phyloP scores from a whole-genome alignment of 208 protist genomes.

The Angomonas ambiguus region DNA sequence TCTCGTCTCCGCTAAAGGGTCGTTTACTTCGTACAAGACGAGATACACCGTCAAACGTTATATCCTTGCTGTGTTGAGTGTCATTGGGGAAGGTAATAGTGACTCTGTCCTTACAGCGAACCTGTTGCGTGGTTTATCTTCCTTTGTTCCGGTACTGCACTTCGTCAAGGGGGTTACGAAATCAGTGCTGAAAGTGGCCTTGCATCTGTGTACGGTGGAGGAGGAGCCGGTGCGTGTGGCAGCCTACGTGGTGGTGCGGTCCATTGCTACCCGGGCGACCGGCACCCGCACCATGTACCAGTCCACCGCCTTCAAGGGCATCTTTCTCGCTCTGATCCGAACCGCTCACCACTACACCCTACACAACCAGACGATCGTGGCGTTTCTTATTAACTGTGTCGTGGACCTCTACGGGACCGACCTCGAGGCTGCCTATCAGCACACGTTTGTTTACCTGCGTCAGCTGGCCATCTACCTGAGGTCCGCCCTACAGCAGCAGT shows the following conservation, averaged over 20 bases:
- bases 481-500: slow-evolving; percentile 89
- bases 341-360: slow-evolving; percentile 79
- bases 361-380: slow-evolving; percentile 70
- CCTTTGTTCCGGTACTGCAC: slow-evolving; percentile 87
- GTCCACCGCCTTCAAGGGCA: slow-evolving; percentile 88
- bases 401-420: slow-evolving; percentile 95
- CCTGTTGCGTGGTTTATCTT: slow-evolving; percentile 67
- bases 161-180: slow-evolving; percentile 83
- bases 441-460: slow-evolving; percentile 97
- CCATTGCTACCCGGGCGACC: slow-evolving; percentile 81
- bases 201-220: slow-evolving; percentile 59
- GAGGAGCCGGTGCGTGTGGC: slow-evolving; percentile 83
- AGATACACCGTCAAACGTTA: slow-evolving; percentile 73
- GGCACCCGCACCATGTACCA: slow-evolving; percentile 89
- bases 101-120: slow-evolving; percentile 58
- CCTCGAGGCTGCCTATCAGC: slow-evolving; percentile 90
- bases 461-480: slow-evolving; percentile 96
- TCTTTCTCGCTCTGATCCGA: slow-evolving; percentile 90
- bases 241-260: slow-evolving; percentile 83
- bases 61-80: slow-evolving; percentile 56
- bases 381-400: slow-evolving; percentile 93
- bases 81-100: slow-evolving; percentile 52
- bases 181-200: slow-evolving; percentile 58
- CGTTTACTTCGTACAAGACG: slow-evolving; percentile 72
- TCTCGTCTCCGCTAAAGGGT: slow-evolving; percentile 79